These are phyloP conservation scores for Flaveria ramosissima DNA, from an alignment of 129 eudicot genomes.

Conservation along the genomic window DNA sequence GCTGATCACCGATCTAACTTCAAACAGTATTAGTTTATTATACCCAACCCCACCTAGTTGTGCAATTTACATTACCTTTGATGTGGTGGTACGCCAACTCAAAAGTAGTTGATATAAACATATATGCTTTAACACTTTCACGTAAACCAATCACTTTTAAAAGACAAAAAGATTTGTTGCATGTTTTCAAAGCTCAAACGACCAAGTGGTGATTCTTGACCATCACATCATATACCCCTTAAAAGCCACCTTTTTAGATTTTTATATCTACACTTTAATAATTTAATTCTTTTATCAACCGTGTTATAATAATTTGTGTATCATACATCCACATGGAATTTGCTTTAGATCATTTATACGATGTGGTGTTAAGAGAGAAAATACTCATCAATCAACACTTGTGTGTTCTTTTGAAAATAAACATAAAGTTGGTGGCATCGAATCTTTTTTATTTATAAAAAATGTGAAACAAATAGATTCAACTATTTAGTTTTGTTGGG, in stretches of 20 bases:
- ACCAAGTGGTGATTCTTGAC: slow-evolving; percentile 23
- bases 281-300: neutral
- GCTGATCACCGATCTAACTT: too few species aligned
- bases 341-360: too few species aligned
- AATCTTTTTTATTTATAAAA: too few species aligned
- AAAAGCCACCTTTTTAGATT: slow-evolving; percentile 19
- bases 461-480: too few species aligned
- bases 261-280: slow-evolving; percentile 19
- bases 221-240: slow-evolving; percentile 31
- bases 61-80: slow-evolving; percentile 1
- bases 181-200: slow-evolving; percentile 24
- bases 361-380: too few species aligned
- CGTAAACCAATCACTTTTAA: slow-evolving; percentile 29
- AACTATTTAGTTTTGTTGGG: too few species aligned
- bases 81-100: slow-evolving; percentile 20
- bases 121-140: slow-evolving; percentile 27
- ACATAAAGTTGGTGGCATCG: too few species aligned
- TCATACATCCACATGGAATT: neutral
- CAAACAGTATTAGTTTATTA: too few species aligned
- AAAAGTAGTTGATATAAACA: slow-evolving; percentile 20
- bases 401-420: too few species aligned
- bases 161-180: slow-evolving; percentile 24
- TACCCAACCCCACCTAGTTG: neutral
- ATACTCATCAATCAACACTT: too few species aligned
- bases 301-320: neutral